Conservation (phyloP, 768 basidiomycete genomes). For the Chalciporus sphaerocephalus region DNA sequence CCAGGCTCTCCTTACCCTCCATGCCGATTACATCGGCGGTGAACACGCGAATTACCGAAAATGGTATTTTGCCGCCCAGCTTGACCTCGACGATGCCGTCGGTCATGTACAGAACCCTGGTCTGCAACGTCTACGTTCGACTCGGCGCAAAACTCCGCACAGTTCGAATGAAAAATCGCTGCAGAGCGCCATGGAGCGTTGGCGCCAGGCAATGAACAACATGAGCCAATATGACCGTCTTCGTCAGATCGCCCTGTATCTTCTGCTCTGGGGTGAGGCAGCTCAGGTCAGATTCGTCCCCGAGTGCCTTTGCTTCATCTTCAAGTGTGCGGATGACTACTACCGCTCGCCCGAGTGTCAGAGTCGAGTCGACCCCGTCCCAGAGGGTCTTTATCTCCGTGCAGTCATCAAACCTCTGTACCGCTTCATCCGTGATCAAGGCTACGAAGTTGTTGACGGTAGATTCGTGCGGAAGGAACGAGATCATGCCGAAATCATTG, state of each 20-base stretch:
- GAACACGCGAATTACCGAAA: slow-evolving; percentile 98
- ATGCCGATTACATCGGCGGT: slow-evolving; percentile 98
- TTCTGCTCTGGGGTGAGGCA: slow-evolving; percentile 97
- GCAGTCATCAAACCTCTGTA: slow-evolving; percentile 92
- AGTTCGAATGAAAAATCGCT: slow-evolving; percentile 60
- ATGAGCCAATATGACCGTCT: slow-evolving; percentile 98
- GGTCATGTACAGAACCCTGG: slow-evolving; percentile 91
- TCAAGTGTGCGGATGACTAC: slow-evolving; percentile 99
- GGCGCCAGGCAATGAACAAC: slow-evolving; percentile 97
- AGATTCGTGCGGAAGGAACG: slow-evolving; percentile 90
- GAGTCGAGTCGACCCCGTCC: slow-evolving; percentile 83
- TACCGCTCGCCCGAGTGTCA: slow-evolving; percentile 99
- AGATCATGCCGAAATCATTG: slow-evolving; percentile 93
- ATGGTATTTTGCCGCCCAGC: slow-evolving; percentile 99
- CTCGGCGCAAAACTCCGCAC: slow-evolving; percentile 55
- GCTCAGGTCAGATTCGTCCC: slow-evolving; percentile 96
- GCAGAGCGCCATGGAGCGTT: slow-evolving; percentile 81
- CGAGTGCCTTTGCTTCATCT: slow-evolving; percentile 97
- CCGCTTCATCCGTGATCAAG: slow-evolving; percentile 94
- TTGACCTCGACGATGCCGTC: slow-evolving; percentile 96
- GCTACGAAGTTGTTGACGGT: slow-evolving; percentile 93
- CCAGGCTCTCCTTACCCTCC: slow-evolving; percentile 90
- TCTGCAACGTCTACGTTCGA: slow-evolving; percentile 74
- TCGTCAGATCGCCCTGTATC: slow-evolving; percentile 90
- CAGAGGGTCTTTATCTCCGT: slow-evolving; percentile 91